Evolutionary conservation across 2,329 filamentous ascomycete genomes (phyloP), one percentile per base, ranked within the genome.

Genomic region (Aspergillus clavatus): DNA sequence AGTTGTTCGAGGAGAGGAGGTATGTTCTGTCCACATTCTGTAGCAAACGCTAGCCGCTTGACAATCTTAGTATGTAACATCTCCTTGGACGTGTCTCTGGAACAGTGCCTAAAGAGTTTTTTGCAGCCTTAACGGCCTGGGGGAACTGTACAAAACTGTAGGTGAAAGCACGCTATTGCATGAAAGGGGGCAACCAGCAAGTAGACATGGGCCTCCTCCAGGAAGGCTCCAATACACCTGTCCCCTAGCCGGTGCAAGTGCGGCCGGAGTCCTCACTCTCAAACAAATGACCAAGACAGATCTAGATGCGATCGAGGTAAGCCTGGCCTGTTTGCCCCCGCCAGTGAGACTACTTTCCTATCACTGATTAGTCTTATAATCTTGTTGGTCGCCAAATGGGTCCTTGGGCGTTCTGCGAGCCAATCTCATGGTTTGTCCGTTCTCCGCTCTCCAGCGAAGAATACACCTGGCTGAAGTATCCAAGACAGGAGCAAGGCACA

Each of bases 371-470:
- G 28, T 31, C 38, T n/a, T n/a, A n/a, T n/a, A n/a, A n/a, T n/a
- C n/a, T n/a, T n/a, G n/a, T n/a, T n/a, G n/a, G 38, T 39, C 27
- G 36, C 43, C 31, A 45, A 45, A 46, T 14, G 42, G 44, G 40
- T 21, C 29, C 23, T 49, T 46, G 49, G 40, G 33, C 46, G 46
- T 40, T 27, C 18, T 45, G 42, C 51, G 49, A 46, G 40, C 51
- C 51, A 54, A 54, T 54, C 49, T 38, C 16, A 38, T 33, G 38
- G 26, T 14, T 11, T 27, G 31, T 5, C 16, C 16, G 11, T 45
- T 52, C 40, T 52, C 50, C 47, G 47, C 47, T 48, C 35, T 31
- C 23, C n/a, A 19, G n/a, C 22, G 37, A 35, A 7, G 5, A 40
- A 29, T 11, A n/a, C 28, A 39, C 23, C 14, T 21, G 16, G 4